Evolutionary conservation across 768 basidiomycete species (phyloP), one percentile per base, ranked within the genome.

Genomic region (Baorangia bicolor): DNA sequence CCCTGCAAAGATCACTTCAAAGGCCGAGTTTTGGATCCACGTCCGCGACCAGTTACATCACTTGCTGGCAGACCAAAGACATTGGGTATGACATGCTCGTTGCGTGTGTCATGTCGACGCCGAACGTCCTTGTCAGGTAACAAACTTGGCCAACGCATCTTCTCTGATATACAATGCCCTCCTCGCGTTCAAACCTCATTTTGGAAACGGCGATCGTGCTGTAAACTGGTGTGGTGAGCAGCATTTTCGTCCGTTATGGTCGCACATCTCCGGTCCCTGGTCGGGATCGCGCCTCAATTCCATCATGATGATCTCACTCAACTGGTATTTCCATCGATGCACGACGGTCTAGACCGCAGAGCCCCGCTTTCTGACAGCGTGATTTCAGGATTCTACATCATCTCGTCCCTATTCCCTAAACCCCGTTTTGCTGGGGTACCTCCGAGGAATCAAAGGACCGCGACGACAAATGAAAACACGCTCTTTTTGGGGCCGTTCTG

Each of bases 201-300:
- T 91, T 62, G 92, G 90, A 28, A 64, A 65, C 34, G 75, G 71
- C 5, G 74, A 81, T 35, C 81, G 84, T 50, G 83, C 88, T 4
- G 91, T 96, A 21, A 96, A 96, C 67, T 98, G 94, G 95, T 88
- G 88, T 75, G 95, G 95, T 94, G 63, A 75, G 90, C 73, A 28
- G 8, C 34, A 21, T 25, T n/a, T 53, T 21, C 49, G 28, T 51
- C 35, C 27, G 25, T 27, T 37, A n/a, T 56, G 31, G 37, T 55
- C 41, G 21, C 49, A 27, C 51, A 38, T 34, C n/a, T 31, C 21
- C n/a, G 34, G 41, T 42, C 34, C 39, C 42, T 41, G 25, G 38
- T 52, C 34, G 23, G 21, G 37, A 27, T 49, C 48, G 10, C 34
- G 27, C 31, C 52, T 49, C 27, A 10, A 38, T 51, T 11, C 40